Conservation (phyloP, 331 rosid genomes). For the Pyracantha coccinea region DNA sequence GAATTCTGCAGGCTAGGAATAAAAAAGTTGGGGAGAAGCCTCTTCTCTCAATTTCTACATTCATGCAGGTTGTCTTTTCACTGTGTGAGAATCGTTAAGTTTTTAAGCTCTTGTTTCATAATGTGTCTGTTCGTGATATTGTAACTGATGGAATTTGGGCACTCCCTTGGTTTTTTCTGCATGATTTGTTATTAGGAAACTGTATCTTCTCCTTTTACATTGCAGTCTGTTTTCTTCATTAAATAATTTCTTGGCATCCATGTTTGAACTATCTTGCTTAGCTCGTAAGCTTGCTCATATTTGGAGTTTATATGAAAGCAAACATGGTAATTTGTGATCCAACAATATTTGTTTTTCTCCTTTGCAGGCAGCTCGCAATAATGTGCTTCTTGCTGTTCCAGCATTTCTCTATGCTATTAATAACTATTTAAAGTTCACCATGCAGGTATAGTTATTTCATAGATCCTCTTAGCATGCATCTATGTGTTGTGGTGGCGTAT, state of each 20-base stretch:
- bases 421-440: conserved; percentile 91
- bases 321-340: background rate
- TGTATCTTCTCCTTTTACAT: background rate
- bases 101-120: background rate
- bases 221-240: background rate
- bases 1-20: conserved; percentile 75
- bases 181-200: background rate
- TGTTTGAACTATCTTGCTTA: background rate
- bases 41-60: conserved; percentile 81
- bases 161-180: background rate
- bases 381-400: conserved; percentile 94
- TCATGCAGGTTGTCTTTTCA: conserved; percentile 57
- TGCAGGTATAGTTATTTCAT: conserved; percentile 62
- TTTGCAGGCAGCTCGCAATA: conserved; percentile 92
- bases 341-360: conserved; percentile 4
- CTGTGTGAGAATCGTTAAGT: background rate
- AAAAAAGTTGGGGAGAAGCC: conserved; percentile 99
- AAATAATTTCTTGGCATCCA: background rate
- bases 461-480: background rate
- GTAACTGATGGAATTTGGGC: background rate
- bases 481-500: background rate
- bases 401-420: conserved; percentile 93
- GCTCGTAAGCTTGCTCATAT: background rate
- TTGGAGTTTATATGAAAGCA: background rate
- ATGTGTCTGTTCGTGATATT: background rate